phyloP scores from a whole-genome alignment of 371 early-diverging fungal genomes.

The Mucor ambiguus region DNA sequence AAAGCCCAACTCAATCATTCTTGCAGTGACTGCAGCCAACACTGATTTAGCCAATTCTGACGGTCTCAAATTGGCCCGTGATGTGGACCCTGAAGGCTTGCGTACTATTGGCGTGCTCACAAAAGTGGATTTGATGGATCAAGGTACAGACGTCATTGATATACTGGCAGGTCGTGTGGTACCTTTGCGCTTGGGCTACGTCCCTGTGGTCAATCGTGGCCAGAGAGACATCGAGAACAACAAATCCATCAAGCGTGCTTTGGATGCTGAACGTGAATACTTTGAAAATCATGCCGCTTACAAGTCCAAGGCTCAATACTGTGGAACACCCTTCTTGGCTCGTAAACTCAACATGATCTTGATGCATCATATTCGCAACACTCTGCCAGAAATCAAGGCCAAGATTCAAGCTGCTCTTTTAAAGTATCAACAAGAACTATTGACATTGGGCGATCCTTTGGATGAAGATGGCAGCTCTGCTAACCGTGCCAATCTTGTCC shows the following conservation, averaged over 20 bases:
- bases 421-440: slow-evolving; percentile 87
- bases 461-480: slow-evolving; percentile 56
- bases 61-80: slow-evolving; percentile 94
- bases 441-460: slow-evolving; percentile 89
- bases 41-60: slow-evolving; percentile 99
- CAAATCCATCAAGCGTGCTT: slow-evolving; percentile 85
- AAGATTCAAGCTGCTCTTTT: slow-evolving; percentile 84
- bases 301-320: slow-evolving; percentile 94
- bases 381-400: slow-evolving; percentile 96
- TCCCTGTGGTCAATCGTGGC: slow-evolving; percentile 96
- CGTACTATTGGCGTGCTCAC: slow-evolving; percentile 99
- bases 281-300: slow-evolving; percentile 96
- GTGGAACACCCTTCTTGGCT: slow-evolving; percentile 98
- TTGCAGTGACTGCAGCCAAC: slow-evolving; percentile 98
- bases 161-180: slow-evolving; percentile 97
- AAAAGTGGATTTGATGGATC: slow-evolving; percentile 99
- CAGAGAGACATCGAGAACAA: slow-evolving; percentile 95
- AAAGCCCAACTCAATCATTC: slow-evolving; percentile 95
- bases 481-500: slow-evolving; percentile 78
- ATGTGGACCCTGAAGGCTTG: slow-evolving; percentile 97
- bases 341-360: slow-evolving; percentile 96
- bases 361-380: slow-evolving; percentile 97
- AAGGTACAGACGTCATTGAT: slow-evolving; percentile 99
- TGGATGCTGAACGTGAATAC: slow-evolving; percentile 89
- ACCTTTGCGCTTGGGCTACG: slow-evolving; percentile 92